Conservation (phyloP, 768 basidiomycete species). For the Xerocomellus dryophilus region DNA sequence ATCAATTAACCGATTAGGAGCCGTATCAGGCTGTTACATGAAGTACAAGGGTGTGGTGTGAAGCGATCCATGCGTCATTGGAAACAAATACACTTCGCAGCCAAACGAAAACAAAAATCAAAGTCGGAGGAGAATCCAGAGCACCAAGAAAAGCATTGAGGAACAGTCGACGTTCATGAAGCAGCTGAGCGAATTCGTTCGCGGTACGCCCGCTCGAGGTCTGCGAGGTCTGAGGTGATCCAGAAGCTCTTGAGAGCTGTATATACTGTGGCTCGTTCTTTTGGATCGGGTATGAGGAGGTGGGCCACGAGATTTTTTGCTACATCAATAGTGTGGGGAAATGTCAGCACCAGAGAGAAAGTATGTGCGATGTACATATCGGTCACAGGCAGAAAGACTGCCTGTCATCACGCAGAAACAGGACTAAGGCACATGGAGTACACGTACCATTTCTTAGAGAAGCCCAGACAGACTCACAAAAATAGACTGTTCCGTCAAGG, state of each 20-base stretch:
- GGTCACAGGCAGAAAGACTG: neutral
- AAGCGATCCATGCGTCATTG: neutral
- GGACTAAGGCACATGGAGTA: neutral
- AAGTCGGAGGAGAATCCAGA: neutral
- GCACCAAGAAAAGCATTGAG: neutral
- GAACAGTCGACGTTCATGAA: constrained; percentile 7
- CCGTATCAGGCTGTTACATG: neutral
- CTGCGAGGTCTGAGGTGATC: constrained; percentile 61
- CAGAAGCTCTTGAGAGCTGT: constrained; percentile 60
- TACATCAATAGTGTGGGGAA: neutral
- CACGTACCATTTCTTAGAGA: constrained; percentile 55
- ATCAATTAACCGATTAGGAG: neutral
- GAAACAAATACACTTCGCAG: neutral
- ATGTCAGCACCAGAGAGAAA: constrained; percentile 7
- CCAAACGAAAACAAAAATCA: neutral
- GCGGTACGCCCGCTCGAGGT: constrained; percentile 59
- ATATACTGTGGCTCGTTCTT: constrained; percentile 59
- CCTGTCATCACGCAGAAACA: constrained; percentile 2
- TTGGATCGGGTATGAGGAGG: constrained; percentile 59
- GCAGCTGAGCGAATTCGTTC: constrained; percentile 42
- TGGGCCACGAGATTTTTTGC: constrained; percentile 57
- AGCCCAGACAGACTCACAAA: constrained; percentile 53
- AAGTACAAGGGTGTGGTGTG: neutral
- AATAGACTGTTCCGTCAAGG: constrained; percentile 57
- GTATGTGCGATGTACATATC: neutral